Percentiles rank a stretch among this genome's conserved stretches.
These are phyloP conservation scores for Pseudocercospora crystallina DNA, from an alignment of 2,329 filamentous ascomycete genomes.

Conservation along the genomic window DNA sequence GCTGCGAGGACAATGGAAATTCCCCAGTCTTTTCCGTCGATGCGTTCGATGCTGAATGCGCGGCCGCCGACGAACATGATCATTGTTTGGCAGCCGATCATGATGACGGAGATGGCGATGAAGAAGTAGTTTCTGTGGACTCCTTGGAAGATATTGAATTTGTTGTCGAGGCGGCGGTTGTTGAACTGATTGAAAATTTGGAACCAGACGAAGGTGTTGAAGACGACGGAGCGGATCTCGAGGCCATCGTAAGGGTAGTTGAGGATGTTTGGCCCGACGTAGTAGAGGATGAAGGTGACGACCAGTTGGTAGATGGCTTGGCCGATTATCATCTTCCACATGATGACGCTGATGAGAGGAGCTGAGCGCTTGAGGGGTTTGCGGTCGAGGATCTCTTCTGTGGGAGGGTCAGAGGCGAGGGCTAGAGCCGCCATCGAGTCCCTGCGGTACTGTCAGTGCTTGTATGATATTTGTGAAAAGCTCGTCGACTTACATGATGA, in stretches of 20 bases:
- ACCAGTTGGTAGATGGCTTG: constrained; percentile 85
- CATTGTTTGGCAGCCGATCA: constrained; percentile 85
- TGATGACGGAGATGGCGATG: constrained; percentile 76
- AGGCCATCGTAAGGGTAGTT: constrained; percentile 48
- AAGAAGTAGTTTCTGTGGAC: constrained; percentile 85
- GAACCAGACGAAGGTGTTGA: constrained; percentile 99
- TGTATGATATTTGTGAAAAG: background rate
- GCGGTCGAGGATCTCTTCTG: constrained; percentile 74
- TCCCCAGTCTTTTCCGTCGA: constrained; percentile 76
- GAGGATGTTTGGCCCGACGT: constrained; percentile 64
- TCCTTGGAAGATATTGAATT: constrained; percentile 92
- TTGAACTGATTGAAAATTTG: constrained; percentile 99
- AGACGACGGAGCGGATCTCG: constrained; percentile 77
- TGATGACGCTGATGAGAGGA: constrained; percentile 77
- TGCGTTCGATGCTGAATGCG: constrained; percentile 67
- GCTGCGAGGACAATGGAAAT: constrained; percentile 80
- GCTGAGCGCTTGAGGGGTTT: constrained; percentile 74
- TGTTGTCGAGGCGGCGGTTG: constrained; percentile 90
- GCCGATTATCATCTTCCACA: constrained; percentile 99
- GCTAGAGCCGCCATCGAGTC: constrained; percentile 91
- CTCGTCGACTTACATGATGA: constrained; percentile 64
- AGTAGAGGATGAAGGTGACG: constrained; percentile 79
- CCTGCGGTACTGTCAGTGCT: constrained; percentile 35
- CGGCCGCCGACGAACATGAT: constrained; percentile 82
- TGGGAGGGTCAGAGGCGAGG: constrained; percentile 83